Conservation (phyloP, 441 rosid genomes). For the Adansonia gregorii region DNA sequence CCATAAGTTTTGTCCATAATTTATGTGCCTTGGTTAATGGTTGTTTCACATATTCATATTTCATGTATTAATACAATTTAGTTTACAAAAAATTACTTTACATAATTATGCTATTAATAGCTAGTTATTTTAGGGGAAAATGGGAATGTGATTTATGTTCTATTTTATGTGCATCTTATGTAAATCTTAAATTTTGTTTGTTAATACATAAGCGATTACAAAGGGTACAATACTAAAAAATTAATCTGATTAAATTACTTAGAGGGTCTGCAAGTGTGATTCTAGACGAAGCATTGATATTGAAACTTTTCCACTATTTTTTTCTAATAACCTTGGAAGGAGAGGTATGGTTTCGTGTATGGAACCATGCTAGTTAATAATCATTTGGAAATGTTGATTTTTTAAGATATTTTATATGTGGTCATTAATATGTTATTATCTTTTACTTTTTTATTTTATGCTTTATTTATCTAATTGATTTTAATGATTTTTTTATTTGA, state of each 20-base stretch:
- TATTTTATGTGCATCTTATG: too few relatives aligned
- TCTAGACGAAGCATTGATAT: conserved; percentile 56
- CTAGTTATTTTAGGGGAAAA: too few relatives aligned
- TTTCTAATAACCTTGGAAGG: conserved; percentile 76
- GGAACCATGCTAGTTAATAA: conserved; percentile 76
- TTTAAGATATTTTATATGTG: conserved; percentile 75
- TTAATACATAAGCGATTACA: background rate
- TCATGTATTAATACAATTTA: background rate
- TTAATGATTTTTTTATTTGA: conserved; percentile 17
- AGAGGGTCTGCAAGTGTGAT: conserved; percentile 92
- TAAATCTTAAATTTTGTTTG: background rate
- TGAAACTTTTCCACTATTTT: conserved; percentile 66
- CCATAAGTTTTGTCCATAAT: background rate
- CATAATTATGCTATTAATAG: too few relatives aligned
- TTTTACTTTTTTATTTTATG: background rate
- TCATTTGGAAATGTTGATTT: conserved; percentile 66
- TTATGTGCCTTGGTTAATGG: background rate
- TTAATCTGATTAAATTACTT: conserved; percentile 41
- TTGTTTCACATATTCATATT: background rate
- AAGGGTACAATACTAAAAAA: conserved; percentile 19
- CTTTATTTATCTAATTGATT: conserved; percentile 16
- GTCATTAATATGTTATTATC: conserved; percentile 61
- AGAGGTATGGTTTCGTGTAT: conserved; percentile 80
- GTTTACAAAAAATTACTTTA: background rate
- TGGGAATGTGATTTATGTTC: too few relatives aligned